Percentiles rank a stretch among this genome's conserved stretches.
Conservation (phyloP, 441 rosid species). For the Jatropha podagrica region DNA sequence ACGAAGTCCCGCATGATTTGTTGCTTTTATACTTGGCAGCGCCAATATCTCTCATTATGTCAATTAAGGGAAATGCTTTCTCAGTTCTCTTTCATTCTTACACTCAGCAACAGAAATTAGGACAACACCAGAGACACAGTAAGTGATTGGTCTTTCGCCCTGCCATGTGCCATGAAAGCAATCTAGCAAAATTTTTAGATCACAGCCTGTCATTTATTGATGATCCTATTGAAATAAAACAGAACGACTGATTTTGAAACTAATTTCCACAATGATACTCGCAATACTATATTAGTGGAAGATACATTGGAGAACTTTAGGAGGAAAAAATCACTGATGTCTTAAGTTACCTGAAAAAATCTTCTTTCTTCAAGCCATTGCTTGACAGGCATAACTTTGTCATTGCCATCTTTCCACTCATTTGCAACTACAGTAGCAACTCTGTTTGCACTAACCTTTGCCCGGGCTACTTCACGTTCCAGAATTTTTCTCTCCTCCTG, state of each 20-base stretch:
- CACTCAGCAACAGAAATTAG: neutral
- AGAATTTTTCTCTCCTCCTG: slow-evolving; percentile 27
- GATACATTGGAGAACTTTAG: neutral
- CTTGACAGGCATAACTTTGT: slow-evolving; percentile 32
- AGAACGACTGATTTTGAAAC: neutral
- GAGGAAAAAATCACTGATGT: neutral
- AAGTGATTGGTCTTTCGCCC: neutral
- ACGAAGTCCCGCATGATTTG: neutral
- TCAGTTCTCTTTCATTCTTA: neutral
- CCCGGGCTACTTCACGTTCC: slow-evolving; percentile 34
- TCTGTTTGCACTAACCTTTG: slow-evolving; percentile 29
- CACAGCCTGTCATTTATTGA: neutral
- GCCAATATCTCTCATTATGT: too few species aligned
- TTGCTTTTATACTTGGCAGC: neutral
- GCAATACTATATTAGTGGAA: neutral
- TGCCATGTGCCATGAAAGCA: neutral
- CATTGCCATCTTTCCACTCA: slow-evolving; percentile 33
- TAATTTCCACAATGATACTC: neutral
- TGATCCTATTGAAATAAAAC: neutral
- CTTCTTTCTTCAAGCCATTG: slow-evolving; percentile 34
- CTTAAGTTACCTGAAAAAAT: slow-evolving; percentile 15
- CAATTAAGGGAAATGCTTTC: neutral
- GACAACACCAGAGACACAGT: neutral
- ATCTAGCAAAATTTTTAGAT: neutral
- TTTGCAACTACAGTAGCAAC: slow-evolving; percentile 33